These are phyloP conservation scores for Lentinula sp. DNA, from an alignment of 768 basidiomycete species.

Conservation along the genomic window DNA sequence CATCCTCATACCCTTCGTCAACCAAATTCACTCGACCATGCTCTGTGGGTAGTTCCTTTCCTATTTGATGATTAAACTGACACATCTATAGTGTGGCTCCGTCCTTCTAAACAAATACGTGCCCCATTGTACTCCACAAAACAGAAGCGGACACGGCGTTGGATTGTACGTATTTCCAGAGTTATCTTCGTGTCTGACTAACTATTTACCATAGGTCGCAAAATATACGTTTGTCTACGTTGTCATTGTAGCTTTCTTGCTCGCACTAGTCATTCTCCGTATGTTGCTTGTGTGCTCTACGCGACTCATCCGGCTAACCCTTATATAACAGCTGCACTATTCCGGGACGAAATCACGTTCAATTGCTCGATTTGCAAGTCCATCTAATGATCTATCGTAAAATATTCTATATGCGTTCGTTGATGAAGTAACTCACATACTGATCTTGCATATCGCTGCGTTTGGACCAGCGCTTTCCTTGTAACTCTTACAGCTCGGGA, in stretches of 20 bases:
- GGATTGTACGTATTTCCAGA: constrained; percentile 57
- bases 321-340: constrained; percentile 55
- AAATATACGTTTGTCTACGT: constrained; percentile 85
- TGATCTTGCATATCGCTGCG: constrained; percentile 7
- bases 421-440: constrained; percentile 6
- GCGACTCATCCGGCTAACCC: constrained; percentile 10
- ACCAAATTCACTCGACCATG: constrained; percentile 89
- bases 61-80: neutral
- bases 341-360: constrained; percentile 75
- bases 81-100: constrained; percentile 74
- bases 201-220: constrained; percentile 42
- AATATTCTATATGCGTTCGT: constrained; percentile 16
- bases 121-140: constrained; percentile 91
- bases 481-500: constrained; percentile 5
- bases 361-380: constrained; percentile 80
- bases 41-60: constrained; percentile 53
- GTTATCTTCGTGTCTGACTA: constrained; percentile 7
- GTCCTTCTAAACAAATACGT: constrained; percentile 90
- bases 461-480: constrained; percentile 7
- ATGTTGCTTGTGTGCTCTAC: constrained; percentile 26
- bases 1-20: constrained; percentile 79
- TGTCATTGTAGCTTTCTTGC: constrained; percentile 67
- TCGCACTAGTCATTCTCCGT: constrained; percentile 81
- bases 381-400: constrained; percentile 56
- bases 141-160: constrained; percentile 86